Conservation (phyloP, 495 filamentous ascomycete species). For the Pseudevernia furfuracea region DNA sequence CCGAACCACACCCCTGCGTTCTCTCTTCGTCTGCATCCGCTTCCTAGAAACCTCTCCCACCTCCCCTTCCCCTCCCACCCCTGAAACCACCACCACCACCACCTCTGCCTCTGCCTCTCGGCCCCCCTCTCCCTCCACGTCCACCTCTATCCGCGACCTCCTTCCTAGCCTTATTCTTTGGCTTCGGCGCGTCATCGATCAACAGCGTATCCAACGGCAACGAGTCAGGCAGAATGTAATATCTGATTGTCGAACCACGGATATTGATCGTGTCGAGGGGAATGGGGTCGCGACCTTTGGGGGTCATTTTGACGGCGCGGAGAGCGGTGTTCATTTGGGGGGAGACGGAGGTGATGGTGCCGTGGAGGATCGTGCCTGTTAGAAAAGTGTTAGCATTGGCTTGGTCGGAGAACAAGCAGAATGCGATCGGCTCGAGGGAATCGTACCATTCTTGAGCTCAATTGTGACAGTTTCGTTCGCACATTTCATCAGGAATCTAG, state of each 20-base stretch:
- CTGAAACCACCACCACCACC: conserved; percentile 46
- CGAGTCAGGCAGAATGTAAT: conserved; percentile 90
- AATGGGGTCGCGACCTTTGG: conserved; percentile 75
- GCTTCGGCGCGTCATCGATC: conserved; percentile 93
- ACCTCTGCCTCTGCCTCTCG: conserved; percentile 47
- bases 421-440: conserved; percentile 5
- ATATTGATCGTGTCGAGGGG: conserved; percentile 93
- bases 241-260: conserved; percentile 84
- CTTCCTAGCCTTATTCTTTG: conserved; percentile 98
- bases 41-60: conserved; percentile 54
- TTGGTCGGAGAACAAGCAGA: conserved; percentile 4
- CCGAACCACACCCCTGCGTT: background rate
- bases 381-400: conserved; percentile 12
- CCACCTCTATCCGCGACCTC: conserved; percentile 63
- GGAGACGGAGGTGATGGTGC: conserved; percentile 89
- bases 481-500: conserved; percentile 97
- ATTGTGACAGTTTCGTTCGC: conserved; percentile 95
- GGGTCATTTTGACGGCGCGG: conserved; percentile 90
- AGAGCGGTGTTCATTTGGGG: conserved; percentile 96
- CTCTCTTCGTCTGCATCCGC: background rate
- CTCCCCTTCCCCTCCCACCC: conserved; percentile 54
- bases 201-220: conserved; percentile 89
- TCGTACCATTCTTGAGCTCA: conserved; percentile 90
- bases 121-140: conserved; percentile 49
- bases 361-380: conserved; percentile 84